phyloP scores from a whole-genome alignment of 768 basidiomycete genomes.

The Mycena rebaudengoi region DNA sequence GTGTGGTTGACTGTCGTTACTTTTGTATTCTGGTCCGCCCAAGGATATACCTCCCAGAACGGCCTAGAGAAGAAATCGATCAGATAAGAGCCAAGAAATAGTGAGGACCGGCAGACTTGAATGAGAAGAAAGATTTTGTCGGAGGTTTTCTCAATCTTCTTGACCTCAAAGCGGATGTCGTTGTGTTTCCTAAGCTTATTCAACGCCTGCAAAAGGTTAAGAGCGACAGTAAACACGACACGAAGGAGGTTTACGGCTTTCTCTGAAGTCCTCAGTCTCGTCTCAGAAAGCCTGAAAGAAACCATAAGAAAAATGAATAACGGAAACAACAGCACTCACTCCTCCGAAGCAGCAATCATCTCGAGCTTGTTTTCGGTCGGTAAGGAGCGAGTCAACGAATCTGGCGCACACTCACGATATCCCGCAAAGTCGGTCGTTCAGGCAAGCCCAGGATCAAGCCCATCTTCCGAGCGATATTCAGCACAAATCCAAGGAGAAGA shows the following conservation, averaged over 20 bases:
- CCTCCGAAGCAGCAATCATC: constrained; percentile 68
- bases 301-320: constrained; percentile 2
- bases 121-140: constrained; percentile 87
- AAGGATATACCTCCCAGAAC: constrained; percentile 77
- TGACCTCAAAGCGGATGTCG: constrained; percentile 83
- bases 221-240: not conserved
- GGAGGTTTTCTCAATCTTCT: constrained; percentile 70
- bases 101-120: constrained; percentile 56
- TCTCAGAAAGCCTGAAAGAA: constrained; percentile 64
- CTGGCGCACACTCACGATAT: constrained; percentile 62
- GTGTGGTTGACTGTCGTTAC: constrained; percentile 72
- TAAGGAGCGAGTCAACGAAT: not conserved
- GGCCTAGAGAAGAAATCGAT: constrained; percentile 58
- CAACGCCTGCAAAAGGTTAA: constrained; percentile 48
- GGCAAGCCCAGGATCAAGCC: constrained; percentile 67
- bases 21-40: constrained; percentile 73
- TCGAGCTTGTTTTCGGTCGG: constrained; percentile 62
- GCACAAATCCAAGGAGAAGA: not conserved
- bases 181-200: constrained; percentile 74
- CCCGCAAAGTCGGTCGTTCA: constrained; percentile 61
- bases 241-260: constrained; percentile 59
- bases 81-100: not conserved
- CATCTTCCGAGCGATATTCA: constrained; percentile 59
- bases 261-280: constrained; percentile 79
- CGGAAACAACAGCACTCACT: constrained; percentile 51